These are phyloP conservation scores for Aspergillus pseudoterreus DNA, from an alignment of 2,329 filamentous ascomycete species.

Conservation along the genomic window DNA sequence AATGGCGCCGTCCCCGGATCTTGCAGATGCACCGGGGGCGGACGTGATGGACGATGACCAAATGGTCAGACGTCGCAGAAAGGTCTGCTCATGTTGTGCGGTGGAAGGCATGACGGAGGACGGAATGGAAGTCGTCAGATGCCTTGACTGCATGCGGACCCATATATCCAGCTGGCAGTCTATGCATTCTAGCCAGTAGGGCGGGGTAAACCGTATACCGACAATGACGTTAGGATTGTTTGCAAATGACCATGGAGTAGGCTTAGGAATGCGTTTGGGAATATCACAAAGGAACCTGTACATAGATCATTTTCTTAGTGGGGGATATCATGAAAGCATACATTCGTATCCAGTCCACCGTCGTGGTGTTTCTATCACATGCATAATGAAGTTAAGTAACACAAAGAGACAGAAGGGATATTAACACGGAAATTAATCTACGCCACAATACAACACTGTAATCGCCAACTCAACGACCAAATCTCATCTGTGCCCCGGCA, in stretches of 20 bases:
- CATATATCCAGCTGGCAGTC: slow-evolving; percentile 13
- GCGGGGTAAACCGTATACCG: not conserved
- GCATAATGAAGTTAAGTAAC: too few relatives aligned
- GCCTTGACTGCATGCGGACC: slow-evolving; percentile 33
- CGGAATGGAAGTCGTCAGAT: slow-evolving; percentile 35
- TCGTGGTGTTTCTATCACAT: too few relatives aligned
- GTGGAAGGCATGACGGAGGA: slow-evolving; percentile 37
- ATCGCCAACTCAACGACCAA: slow-evolving; percentile 54
- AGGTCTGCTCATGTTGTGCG: slow-evolving; percentile 38
- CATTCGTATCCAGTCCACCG: too few relatives aligned
- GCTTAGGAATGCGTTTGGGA: too few relatives aligned
- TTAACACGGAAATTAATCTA: not conserved
- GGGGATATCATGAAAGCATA: too few relatives aligned
- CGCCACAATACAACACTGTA: not conserved
- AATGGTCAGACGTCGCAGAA: slow-evolving; percentile 21
- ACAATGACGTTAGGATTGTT: not conserved
- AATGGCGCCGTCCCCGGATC: slow-evolving; percentile 5
- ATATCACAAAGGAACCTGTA: too few relatives aligned
- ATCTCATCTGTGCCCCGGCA: slow-evolving; percentile 82
- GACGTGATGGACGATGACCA: not conserved
- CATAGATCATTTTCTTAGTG: too few relatives aligned
- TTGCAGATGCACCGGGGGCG: slow-evolving; percentile 1
- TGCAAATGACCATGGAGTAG: too few relatives aligned
- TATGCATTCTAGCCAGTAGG: not conserved
- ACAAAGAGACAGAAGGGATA: not conserved